Conservation (phyloP, 2,329 filamentous ascomycete genomes). For the Xylariales sp. region DNA sequence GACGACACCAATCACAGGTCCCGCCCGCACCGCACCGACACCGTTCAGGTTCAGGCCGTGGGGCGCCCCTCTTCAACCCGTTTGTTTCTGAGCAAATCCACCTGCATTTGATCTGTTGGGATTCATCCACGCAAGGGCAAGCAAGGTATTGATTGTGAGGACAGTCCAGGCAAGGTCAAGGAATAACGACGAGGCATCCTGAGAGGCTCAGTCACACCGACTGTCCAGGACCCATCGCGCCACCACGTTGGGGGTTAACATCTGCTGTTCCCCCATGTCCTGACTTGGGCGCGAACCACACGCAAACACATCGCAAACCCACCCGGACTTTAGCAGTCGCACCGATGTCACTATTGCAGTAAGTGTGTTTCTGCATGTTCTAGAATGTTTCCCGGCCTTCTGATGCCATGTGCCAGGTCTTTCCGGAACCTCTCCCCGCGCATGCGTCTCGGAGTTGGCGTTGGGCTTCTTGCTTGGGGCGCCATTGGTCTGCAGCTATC, state of each 20-base stretch:
- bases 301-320: conserved; percentile 3
- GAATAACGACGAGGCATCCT: too few species aligned
- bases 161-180: too few species aligned
- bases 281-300: conserved; percentile 6
- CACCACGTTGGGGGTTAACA: neutral
- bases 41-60: too few species aligned
- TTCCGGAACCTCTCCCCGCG: conserved; percentile 69
- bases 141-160: too few species aligned
- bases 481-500: conserved; percentile 66
- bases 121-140: too few species aligned
- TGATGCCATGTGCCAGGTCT: conserved; percentile 38
- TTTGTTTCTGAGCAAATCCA: too few species aligned
- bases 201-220: conserved; percentile 3
- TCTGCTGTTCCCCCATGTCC: neutral
- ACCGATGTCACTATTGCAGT: conserved; percentile 6
- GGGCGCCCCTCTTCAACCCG: too few species aligned
- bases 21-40: too few species aligned
- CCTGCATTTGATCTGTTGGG: too few species aligned
- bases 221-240: neutral
- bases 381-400: neutral
- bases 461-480: conserved; percentile 74
- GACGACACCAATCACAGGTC: too few species aligned
- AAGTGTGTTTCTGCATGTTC: conserved; percentile 1
- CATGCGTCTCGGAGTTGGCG: conserved; percentile 67
- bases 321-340: neutral